phyloP scores from a whole-genome alignment of 2,329 filamentous ascomycete genomes.

The Penicillium sp. region DNA sequence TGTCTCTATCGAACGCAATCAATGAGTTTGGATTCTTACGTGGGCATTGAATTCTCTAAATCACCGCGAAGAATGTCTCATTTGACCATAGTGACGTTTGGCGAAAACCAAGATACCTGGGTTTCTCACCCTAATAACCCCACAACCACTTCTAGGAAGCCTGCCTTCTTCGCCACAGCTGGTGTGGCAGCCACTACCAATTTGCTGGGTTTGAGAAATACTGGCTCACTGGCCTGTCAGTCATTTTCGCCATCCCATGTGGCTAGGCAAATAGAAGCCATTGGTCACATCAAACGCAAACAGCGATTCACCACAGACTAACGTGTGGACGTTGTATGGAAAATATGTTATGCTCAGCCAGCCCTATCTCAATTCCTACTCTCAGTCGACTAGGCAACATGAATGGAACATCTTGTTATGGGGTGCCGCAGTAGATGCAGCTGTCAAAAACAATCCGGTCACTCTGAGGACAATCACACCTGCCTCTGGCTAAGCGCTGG shows the following conservation, averaged over 20 bases:
- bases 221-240: background rate
- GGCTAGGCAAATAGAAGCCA: background rate
- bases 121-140: background rate
- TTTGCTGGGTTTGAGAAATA: background rate
- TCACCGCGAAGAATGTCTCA: background rate
- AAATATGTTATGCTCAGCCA: constrained; percentile 2
- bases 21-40: constrained; percentile 1
- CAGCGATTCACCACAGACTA: background rate
- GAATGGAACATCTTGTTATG: constrained; percentile 1
- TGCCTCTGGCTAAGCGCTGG: background rate
- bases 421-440: background rate
- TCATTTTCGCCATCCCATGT: background rate
- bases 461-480: constrained; percentile 1
- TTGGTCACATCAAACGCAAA: background rate
- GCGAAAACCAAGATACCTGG: background rate
- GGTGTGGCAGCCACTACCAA: background rate
- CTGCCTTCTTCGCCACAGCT: background rate
- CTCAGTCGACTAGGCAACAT: background rate
- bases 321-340: constrained; percentile 9
- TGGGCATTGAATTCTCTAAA: background rate
- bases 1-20: constrained; percentile 6
- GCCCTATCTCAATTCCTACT: constrained; percentile 1
- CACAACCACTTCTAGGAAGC: background rate
- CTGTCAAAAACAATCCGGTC: background rate
- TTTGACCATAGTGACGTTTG: background rate